phyloP scores from a whole-genome alignment of 805 yeast species.

The Isabelozyma gotoi region DNA sequence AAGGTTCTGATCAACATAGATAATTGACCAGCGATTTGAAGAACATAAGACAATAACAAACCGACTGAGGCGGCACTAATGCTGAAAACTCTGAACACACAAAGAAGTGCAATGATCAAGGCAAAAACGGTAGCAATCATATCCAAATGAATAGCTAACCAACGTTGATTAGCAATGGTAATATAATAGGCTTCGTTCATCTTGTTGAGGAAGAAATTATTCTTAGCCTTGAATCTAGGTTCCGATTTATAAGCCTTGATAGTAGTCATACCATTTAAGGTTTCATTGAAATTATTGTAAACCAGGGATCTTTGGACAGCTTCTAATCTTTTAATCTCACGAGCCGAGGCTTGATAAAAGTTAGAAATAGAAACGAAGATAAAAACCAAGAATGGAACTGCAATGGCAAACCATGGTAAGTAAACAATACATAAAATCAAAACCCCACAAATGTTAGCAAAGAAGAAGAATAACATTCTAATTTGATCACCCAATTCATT shows the following conservation, averaged over 20 bases:
- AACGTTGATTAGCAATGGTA: slow-evolving; percentile 37
- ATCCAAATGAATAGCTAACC: slow-evolving; percentile 35
- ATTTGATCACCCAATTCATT: slow-evolving; percentile 74
- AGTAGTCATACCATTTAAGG: slow-evolving; percentile 36
- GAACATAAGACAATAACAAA: slow-evolving; percentile 33
- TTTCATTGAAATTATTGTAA: slow-evolving; percentile 39
- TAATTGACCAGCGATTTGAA: slow-evolving; percentile 36
- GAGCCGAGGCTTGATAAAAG: slow-evolving; percentile 35
- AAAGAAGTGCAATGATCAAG: slow-evolving; percentile 28
- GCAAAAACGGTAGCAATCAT: slow-evolving; percentile 29
- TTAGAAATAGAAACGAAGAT: slow-evolving; percentile 27
- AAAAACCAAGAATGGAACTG: slow-evolving; percentile 29
- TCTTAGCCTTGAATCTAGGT: slow-evolving; percentile 24
- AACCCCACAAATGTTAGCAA: slow-evolving; percentile 59
- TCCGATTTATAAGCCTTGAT: slow-evolving; percentile 33
- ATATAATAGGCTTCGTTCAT: slow-evolving; percentile 40
- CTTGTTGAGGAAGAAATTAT: slow-evolving; percentile 23
- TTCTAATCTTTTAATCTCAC: slow-evolving; percentile 40
- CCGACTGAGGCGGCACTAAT: slow-evolving; percentile 38
- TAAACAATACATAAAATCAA: slow-evolving; percentile 33
- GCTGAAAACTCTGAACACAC: slow-evolving; percentile 33
- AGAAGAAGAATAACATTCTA: slow-evolving; percentile 56
- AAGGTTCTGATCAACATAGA: slow-evolving; percentile 32
- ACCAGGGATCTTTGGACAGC: slow-evolving; percentile 41
- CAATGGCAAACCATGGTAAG: slow-evolving; percentile 42